Evolutionary conservation across 805 yeast genomes (phyloP), one percentile per base, ranked within the genome.

Genomic region (Pichia deserticola): DNA sequence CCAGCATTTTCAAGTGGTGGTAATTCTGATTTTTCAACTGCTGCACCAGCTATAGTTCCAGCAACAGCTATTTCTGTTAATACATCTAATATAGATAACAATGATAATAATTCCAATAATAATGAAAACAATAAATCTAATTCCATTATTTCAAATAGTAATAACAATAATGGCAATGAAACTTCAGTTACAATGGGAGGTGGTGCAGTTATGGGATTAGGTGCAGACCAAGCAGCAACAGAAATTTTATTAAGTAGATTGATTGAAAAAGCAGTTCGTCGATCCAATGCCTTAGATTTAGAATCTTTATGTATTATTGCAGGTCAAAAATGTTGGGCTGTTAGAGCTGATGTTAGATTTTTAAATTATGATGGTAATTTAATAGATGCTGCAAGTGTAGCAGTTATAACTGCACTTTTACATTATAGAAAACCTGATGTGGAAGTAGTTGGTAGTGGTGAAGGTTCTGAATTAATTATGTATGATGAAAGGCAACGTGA

Each of bases 331-430:
- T 89, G 95, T 62, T 93, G 99, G 99, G 76, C 82, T 49, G 73
- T 93, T 11, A 77, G 95, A 51, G 97, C 95, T 0, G 97, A 90
- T 62, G 80, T 93, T 15, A 95, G 89, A 61, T 86, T 87, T 59
- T 68, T 93, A 50, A 85, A 89, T 62, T 89, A 81, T 61, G 99
- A 93, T 66, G 99, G 99, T 40, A 95, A 95, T 20, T 76, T 93
- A 44, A 82, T 90, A 39, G 99, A 93, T 65, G 86, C 89, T 7
- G 84, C 92, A 40, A 87, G 96, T 67, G 75, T 89, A 49, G 98
- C 93, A 0, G 97, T 89, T 7, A 84, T 89, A 77, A 79, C 92
- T 7, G 96, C 87, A 0, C 71, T 93, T 48, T 73, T 83, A 56
- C 97, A 90, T 64, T 93, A 81, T 66, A 78, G 78, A 49, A 83